phyloP scores from a whole-genome alignment of 768 basidiomycete genomes.

The Lepiota brunneoincarnata region DNA sequence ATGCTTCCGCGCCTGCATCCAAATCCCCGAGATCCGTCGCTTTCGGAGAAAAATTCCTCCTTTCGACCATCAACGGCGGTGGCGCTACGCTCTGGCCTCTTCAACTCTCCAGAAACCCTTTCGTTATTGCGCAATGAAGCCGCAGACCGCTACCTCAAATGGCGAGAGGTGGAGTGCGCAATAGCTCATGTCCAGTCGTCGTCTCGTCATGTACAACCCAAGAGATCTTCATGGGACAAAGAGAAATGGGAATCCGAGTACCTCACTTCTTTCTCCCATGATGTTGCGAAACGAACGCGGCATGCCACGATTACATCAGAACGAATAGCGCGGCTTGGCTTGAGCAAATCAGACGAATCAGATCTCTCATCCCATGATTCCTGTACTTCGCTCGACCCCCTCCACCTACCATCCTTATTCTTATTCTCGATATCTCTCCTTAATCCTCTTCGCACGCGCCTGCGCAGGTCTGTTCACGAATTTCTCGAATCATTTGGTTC shows the following conservation, averaged over 20 bases:
- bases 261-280: constrained; percentile 56
- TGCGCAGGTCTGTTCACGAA: constrained; percentile 22
- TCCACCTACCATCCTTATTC: constrained; percentile 64
- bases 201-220: constrained; percentile 12
- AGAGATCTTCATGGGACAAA: constrained; percentile 47
- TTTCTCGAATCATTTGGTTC: constrained; percentile 18
- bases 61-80: constrained; percentile 52
- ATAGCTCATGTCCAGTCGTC: constrained; percentile 25
- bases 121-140: constrained; percentile 59
- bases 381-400: constrained; percentile 47
- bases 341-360: not conserved
- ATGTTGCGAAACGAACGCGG: constrained; percentile 52
- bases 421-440: constrained; percentile 61
- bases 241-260: constrained; percentile 67
- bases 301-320: constrained; percentile 22
- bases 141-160: constrained; percentile 65
- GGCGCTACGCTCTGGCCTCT: constrained; percentile 57
- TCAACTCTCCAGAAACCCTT: constrained; percentile 63
- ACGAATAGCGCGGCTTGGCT: not conserved
- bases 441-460: constrained; percentile 35
- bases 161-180: constrained; percentile 67
- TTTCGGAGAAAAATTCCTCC: constrained; percentile 41
- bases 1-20: constrained; percentile 42
- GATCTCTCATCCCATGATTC: constrained; percentile 8
- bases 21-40: constrained; percentile 21